Base-by-base conservation (phyloP, 768 basidiomycete species). In the Rhizopogon roseolus region DNA sequence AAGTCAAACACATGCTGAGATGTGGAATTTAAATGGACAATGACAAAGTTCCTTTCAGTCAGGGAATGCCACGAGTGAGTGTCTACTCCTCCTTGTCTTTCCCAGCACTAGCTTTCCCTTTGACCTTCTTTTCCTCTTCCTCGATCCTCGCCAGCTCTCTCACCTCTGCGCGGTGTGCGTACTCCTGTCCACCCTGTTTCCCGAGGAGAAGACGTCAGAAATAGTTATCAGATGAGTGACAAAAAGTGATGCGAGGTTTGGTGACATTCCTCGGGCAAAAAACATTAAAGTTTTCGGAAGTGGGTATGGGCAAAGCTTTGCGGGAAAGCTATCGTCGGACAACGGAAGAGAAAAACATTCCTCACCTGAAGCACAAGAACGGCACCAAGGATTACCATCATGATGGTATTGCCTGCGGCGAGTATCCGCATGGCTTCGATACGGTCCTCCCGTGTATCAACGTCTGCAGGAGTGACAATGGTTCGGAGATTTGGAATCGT, bases 361-460 rank as follows among this genome's bases (percentile, higher is more conserved):
- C 81, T 68, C 65, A 88, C 90, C 81, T 93, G 91, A 52, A 93
- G 73, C 32, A 72, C 64, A 19, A 93, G 75, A 50, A 93, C 77
- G 9, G 78, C 80, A 17, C 79, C 77, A 13, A 93, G 76, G 49
- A 83, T 77, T 6, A 83, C 74, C 50, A 86, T 84, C 50, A 93
- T 85, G 55, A 98, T 86, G 46, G 90, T 81, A 64, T 97, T 96
- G 9, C 86, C 93, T 6, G 95, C 95, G 27, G 87, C 83, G 22
- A 96, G 74, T 5, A 97, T 77, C 50, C 81, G 81, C 66, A 98
- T 74, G 17, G 93, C 90, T 62, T 93, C 86, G 54, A 89, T 68
- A 58, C 81, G 82, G 66, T 92, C 89, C 17, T 71, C 72, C 19
- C 76, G 71, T 27, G 84, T 84, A 56, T 90, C 86, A 13, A 70